phyloP scores from a whole-genome alignment of 2,329 filamentous ascomycete genomes.

The Emmonsia crescens region DNA sequence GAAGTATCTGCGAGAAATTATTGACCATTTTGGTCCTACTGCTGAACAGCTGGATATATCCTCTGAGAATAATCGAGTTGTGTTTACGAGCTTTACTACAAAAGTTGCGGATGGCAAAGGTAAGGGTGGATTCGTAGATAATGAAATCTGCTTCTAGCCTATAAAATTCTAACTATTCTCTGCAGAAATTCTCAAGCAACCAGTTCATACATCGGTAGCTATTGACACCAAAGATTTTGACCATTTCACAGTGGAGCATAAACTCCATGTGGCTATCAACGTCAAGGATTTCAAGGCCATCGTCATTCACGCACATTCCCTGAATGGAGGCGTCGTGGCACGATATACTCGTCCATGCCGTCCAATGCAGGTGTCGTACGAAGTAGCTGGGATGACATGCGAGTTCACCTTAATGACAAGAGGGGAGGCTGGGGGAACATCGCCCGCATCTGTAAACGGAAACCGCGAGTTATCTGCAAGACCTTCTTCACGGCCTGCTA shows the following conservation, averaged over 20 bases:
- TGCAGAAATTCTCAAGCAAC: slow-evolving; percentile 52
- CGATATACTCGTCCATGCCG: slow-evolving; percentile 49
- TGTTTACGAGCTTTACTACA: slow-evolving; percentile 57
- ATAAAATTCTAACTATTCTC: slow-evolving; percentile 8
- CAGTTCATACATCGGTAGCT: slow-evolving; percentile 53
- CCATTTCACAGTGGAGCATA: slow-evolving; percentile 47
- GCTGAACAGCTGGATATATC: slow-evolving; percentile 55
- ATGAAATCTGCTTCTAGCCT: not conserved
- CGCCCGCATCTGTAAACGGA: slow-evolving; percentile 31
- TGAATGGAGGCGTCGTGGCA: slow-evolving; percentile 44
- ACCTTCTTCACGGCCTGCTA: slow-evolving; percentile 23
- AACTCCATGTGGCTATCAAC: slow-evolving; percentile 51
- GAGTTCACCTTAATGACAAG: slow-evolving; percentile 57
- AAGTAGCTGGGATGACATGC: slow-evolving; percentile 43
- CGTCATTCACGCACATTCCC: slow-evolving; percentile 50
- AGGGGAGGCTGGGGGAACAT: slow-evolving; percentile 40
- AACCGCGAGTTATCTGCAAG: slow-evolving; percentile 31
- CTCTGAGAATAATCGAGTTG: slow-evolving; percentile 45
- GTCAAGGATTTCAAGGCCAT: slow-evolving; percentile 58
- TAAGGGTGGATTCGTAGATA: slow-evolving; percentile 16
- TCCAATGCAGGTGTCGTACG: slow-evolving; percentile 51
- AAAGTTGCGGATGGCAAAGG: slow-evolving; percentile 52
- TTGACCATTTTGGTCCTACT: slow-evolving; percentile 53
- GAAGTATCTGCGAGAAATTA: slow-evolving; percentile 47
- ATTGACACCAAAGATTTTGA: slow-evolving; percentile 53